Evolutionary conservation across 306 rosid genomes (phyloP).

Genomic region (Vigna nakashimae): DNA sequence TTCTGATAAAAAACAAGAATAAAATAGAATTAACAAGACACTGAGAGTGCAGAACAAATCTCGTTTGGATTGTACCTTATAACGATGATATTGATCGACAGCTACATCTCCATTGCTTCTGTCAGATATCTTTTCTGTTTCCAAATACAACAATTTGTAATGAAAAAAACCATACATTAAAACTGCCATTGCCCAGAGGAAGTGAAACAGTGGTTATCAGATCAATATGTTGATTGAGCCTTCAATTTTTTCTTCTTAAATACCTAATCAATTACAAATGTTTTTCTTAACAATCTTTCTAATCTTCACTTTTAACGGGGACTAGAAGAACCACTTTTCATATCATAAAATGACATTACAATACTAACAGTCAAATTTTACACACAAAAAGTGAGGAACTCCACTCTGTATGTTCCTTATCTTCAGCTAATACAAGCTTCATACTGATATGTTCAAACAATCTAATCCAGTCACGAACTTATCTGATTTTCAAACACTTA

Average conservation of each 20-base stretch:
- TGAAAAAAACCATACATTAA: neutral
- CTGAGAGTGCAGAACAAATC: neutral
- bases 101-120: conserved; percentile 61
- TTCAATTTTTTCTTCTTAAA: conserved; percentile 8
- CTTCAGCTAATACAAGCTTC: neutral
- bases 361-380: neutral
- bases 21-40: neutral
- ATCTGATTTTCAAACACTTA: too few species aligned
- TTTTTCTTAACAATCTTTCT: neutral
- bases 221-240: neutral
- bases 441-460: neutral
- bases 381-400: neutral
- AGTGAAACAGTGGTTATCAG: neutral
- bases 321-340: neutral
- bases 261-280: neutral
- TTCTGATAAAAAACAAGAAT: neutral
- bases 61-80: conserved; percentile 46
- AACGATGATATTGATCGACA: conserved; percentile 61
- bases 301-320: neutral
- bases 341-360: neutral
- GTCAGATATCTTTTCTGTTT: conserved; percentile 51
- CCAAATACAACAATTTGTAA: conserved; percentile 19
- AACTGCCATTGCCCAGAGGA: neutral
- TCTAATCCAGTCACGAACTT: too few species aligned
- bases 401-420: neutral